Evolutionary conservation across 176 grass and related monocot species (phyloP).

Genomic region (Musa beccarii): DNA sequence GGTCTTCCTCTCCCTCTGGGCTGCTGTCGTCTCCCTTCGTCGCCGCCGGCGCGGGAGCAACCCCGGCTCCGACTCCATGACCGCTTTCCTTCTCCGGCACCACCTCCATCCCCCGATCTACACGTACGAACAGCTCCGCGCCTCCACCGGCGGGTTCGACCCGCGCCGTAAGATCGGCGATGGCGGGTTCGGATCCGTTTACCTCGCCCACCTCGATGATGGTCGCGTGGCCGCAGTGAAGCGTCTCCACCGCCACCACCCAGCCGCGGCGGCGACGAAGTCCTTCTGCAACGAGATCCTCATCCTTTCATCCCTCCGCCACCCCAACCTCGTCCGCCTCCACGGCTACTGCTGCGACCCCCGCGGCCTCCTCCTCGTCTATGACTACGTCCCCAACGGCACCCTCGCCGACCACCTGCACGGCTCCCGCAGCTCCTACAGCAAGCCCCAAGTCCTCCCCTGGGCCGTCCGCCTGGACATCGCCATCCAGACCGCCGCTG

Average conservation of each 20-base stretch:
- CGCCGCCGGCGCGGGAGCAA: conserved; percentile 16
- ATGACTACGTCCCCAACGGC: conserved; percentile 94
- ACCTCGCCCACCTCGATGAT: conserved; percentile 42
- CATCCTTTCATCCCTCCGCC: conserved; percentile 85
- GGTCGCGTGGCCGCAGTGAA: conserved; percentile 68
- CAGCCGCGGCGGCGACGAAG: conserved; percentile 46
- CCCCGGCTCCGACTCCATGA: conserved; percentile 1
- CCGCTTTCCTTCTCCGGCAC: conserved; percentile 30
- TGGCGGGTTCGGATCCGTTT: conserved; percentile 77
- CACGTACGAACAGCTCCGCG: conserved; percentile 69
- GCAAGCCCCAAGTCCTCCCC: conserved; percentile 21
- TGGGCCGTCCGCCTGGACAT: conserved; percentile 71
- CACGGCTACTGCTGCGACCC: conserved; percentile 89
- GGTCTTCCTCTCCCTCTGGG: conserved; percentile 52
- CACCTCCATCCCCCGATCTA: conserved; percentile 52
- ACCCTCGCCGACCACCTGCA: conserved; percentile 93
- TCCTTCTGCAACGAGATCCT: conserved; percentile 95
- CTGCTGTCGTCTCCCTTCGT: conserved; percentile 37
- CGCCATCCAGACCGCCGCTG: conserved; percentile 74
- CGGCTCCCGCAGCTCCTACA: conserved; percentile 12
- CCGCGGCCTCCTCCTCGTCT: conserved; percentile 79
- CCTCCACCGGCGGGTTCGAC: conserved; percentile 65
- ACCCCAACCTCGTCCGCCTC: conserved; percentile 81
- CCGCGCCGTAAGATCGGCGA: conserved; percentile 61
- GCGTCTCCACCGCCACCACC: conserved; percentile 59